Conservation (phyloP, 2,329 filamentous ascomycete genomes). For the Diplodia mutila region DNA sequence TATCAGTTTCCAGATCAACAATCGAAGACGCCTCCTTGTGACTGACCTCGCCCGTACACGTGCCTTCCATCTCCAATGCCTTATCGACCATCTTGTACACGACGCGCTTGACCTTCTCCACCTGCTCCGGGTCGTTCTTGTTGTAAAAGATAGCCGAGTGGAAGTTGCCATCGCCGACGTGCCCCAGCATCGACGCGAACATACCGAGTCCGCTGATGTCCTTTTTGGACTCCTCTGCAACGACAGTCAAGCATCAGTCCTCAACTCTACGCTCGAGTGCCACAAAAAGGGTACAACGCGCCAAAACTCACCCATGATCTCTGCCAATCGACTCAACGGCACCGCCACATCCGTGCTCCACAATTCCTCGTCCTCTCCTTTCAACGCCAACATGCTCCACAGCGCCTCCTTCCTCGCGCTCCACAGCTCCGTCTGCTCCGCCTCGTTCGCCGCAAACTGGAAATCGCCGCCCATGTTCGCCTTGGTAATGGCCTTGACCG, state of each 20-base stretch:
- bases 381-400: constrained; percentile 63
- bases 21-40: too few species aligned
- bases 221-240: constrained; percentile 77
- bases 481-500: constrained; percentile 70
- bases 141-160: constrained; percentile 92
- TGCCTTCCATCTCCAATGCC: constrained; percentile 91
- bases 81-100: constrained; percentile 89
- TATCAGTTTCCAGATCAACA: background rate
- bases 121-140: constrained; percentile 68
- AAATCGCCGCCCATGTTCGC: constrained; percentile 60
- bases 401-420: constrained; percentile 63
- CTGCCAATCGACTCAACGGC: constrained; percentile 61
- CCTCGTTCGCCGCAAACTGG: constrained; percentile 57
- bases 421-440: constrained; percentile 62
- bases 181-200: constrained; percentile 85
- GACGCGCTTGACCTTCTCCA: constrained; percentile 74
- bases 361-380: constrained; percentile 59
- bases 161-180: constrained; percentile 94
- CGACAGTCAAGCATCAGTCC: background rate
- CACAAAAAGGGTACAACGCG: background rate
- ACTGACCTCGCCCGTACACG: constrained; percentile 74
- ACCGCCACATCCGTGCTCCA: constrained; percentile 67
- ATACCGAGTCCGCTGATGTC: constrained; percentile 84
- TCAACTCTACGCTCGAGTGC: background rate
- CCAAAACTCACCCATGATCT: constrained; percentile 59